Evolutionary conservation across 106 monocot species (phyloP).

Genomic region (Acorus calamus): DNA sequence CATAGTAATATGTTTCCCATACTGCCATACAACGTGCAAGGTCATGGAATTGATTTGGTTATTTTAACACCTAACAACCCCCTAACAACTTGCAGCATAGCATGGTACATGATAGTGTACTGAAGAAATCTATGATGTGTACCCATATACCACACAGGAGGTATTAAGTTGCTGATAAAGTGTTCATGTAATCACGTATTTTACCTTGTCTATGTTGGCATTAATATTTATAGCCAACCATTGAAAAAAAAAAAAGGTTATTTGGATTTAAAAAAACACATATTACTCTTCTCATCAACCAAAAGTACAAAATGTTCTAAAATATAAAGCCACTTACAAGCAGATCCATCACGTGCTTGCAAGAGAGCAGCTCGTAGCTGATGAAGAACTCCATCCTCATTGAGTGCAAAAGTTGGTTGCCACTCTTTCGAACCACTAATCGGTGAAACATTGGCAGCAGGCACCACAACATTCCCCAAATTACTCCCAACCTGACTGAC

Average conservation of each 20-base stretch:
- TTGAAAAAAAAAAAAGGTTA: background rate
- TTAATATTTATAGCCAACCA: too few species aligned
- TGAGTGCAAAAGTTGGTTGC: conserved; percentile 65
- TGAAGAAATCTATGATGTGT: too few species aligned
- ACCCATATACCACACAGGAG: too few species aligned
- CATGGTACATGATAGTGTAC: too few species aligned
- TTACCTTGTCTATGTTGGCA: too few species aligned
- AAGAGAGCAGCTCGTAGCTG: conserved; percentile 57
- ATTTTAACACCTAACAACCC: too few species aligned
- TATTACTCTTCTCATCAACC: background rate
- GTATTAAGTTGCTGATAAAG: too few species aligned
- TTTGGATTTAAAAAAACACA: background rate
- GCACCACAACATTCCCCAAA: conserved; percentile 14
- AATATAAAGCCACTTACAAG: conserved; percentile 28
- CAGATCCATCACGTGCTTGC: conserved; percentile 56
- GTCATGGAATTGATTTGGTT: too few species aligned
- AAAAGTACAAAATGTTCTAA: background rate
- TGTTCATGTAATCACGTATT: too few species aligned
- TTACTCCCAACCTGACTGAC: conserved; percentile 83
- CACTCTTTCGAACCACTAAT: conserved; percentile 69
- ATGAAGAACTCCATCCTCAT: conserved; percentile 84
- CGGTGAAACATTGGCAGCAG: conserved; percentile 45
- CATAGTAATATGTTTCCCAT: too few species aligned
- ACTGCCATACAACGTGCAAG: too few species aligned
- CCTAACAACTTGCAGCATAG: too few species aligned